phyloP scores from a whole-genome alignment of 176 grass and related monocot genomes.

The Carex kokanica region DNA sequence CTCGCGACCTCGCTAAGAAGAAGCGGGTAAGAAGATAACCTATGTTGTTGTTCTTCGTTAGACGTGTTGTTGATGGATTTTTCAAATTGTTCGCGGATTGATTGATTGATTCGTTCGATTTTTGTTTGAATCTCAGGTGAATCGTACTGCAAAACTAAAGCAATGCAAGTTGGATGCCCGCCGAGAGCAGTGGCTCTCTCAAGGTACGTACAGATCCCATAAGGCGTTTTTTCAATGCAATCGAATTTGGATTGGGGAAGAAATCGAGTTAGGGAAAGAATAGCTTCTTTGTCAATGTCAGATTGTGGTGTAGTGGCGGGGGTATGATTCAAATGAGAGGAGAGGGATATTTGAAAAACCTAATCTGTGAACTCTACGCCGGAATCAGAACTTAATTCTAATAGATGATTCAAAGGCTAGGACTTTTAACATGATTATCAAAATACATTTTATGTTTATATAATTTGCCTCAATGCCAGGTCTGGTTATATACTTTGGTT shows the following conservation, averaged over 20 bases:
- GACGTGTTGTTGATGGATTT: neutral
- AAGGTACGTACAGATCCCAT: constrained; percentile 51
- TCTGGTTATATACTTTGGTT: constrained; percentile 1
- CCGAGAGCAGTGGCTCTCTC: constrained; percentile 95
- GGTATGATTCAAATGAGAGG: neutral
- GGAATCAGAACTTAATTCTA: neutral
- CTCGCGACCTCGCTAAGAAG: constrained; percentile 69
- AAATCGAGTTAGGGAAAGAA: neutral
- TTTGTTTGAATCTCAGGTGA: constrained; percentile 38
- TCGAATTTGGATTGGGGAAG: constrained; percentile 3
- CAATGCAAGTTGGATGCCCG: constrained; percentile 93
- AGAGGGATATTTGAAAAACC: constrained; percentile 17
- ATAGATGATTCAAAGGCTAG: neutral
- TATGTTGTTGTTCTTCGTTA: neutral
- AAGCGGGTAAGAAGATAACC: constrained; percentile 45
- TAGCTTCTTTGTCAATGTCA: neutral
- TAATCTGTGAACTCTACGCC: constrained; percentile 33
- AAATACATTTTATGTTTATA: neutral
- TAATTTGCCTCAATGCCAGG: neutral
- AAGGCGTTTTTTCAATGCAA: neutral
- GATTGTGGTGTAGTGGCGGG: neutral
- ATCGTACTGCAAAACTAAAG: constrained; percentile 87
- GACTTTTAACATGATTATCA: neutral
- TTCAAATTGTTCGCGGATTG: neutral
- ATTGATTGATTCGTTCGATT: constrained; percentile 32